Percentiles rank a stretch among this genome's conserved stretches.
Evolutionary conservation across 2,329 filamentous ascomycete species (phyloP).

Genomic region (Corynespora cassiicola): DNA sequence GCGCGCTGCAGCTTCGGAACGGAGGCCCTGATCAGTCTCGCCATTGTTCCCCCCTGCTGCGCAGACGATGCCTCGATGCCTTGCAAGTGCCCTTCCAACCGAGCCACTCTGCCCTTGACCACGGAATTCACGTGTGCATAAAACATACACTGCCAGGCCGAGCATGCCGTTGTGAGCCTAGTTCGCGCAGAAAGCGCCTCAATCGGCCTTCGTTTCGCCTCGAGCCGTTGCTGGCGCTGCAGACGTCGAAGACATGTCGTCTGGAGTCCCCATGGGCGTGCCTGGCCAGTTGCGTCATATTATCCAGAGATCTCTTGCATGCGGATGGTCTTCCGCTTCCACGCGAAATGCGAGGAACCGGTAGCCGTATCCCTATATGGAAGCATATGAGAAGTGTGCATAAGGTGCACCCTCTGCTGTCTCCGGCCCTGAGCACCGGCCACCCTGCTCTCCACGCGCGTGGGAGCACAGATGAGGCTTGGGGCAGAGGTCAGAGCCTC

Average conservation of each 20-base stretch:
- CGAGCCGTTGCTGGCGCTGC: background rate
- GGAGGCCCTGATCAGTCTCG: too few species aligned
- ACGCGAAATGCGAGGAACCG: constrained; percentile 36
- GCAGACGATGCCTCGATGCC: too few species aligned
- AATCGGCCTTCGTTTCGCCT: background rate
- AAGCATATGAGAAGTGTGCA: constrained; percentile 2
- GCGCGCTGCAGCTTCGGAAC: background rate
- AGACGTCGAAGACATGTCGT: constrained; percentile 17
- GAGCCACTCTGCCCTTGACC: too few species aligned
- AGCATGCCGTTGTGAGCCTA: too few species aligned
- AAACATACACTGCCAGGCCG: background rate
- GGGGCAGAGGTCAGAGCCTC: constrained; percentile 18
- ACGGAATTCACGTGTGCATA: too few species aligned
- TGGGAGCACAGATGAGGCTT: constrained; percentile 20
- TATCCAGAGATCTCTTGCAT: constrained; percentile 32
- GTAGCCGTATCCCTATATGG: constrained; percentile 24
- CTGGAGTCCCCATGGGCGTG: too few species aligned
- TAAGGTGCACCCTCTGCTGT: too few species aligned
- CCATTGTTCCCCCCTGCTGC: too few species aligned
- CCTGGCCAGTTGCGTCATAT: constrained; percentile 40
- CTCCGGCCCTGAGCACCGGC: constrained; percentile 12
- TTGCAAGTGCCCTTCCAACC: too few species aligned
- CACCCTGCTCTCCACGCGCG: constrained; percentile 16
- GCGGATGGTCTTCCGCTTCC: constrained; percentile 40
- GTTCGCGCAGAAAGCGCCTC: constrained; percentile 1